Evolutionary conservation across 352 stramenopile species (phyloP).

Genomic region (Aphanomyces stellatus): DNA sequence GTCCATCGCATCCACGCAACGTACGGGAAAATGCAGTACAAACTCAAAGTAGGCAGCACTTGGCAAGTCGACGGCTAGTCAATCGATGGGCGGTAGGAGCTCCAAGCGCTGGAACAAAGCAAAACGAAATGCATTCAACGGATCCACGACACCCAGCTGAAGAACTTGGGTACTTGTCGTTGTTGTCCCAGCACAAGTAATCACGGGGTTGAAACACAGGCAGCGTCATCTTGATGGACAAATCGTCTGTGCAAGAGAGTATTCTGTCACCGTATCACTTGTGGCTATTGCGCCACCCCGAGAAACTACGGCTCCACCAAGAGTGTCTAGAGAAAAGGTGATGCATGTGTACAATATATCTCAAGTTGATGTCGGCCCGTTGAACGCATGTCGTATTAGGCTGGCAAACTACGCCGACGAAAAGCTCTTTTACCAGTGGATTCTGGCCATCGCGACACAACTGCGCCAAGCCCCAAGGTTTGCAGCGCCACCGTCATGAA

Average conservation of each 20-base stretch:
- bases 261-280: not conserved
- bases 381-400: not conserved
- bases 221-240: not conserved
- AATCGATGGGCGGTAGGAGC: not conserved
- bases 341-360: not conserved
- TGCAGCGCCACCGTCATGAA: too few relatives aligned
- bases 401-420: conserved; percentile 6
- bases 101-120: not conserved
- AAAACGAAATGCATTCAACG: not conserved
- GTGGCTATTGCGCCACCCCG: not conserved
- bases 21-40: conserved; percentile 5
- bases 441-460: not conserved
- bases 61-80: not conserved
- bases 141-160: not conserved
- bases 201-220: not conserved
- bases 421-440: conserved; percentile 12
- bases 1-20: conserved; percentile 1
- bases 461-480: not conserved
- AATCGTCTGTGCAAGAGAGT: not conserved
- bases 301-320: not conserved
- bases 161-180: not conserved
- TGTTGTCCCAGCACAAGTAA: not conserved
- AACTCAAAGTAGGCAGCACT: not conserved
- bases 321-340: not conserved
- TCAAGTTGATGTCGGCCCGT: not conserved